Conservation (phyloP, 1,284 basidiomycete species). For the Apiotrichum mycotoxinovorans region DNA sequence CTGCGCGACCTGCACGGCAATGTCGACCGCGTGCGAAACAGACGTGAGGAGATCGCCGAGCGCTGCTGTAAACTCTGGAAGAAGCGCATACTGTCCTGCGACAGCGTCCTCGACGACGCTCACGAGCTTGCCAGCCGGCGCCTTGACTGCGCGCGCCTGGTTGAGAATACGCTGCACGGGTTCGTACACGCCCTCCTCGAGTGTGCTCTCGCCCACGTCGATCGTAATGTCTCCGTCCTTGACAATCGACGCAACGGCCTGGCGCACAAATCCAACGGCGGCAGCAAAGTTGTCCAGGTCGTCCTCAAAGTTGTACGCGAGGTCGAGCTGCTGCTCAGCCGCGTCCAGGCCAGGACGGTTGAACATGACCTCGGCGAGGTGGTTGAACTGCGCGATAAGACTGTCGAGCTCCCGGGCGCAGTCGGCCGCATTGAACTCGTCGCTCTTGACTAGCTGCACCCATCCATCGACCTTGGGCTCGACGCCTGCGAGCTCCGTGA, state of each 20-base stretch:
- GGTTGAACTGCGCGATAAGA: slow-evolving; percentile 84
- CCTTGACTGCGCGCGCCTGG: slow-evolving; percentile 73
- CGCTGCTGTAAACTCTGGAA: slow-evolving; percentile 64
- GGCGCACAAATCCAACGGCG: slow-evolving; percentile 80
- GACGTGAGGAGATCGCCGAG: slow-evolving; percentile 67
- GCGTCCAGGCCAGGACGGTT: slow-evolving; percentile 74
- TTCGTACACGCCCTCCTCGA: slow-evolving; percentile 68
- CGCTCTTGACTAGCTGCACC: slow-evolving; percentile 72
- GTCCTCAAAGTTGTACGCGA: slow-evolving; percentile 72
- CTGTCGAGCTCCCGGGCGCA: slow-evolving; percentile 81
- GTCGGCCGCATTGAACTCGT: slow-evolving; percentile 88
- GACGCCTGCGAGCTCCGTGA: slow-evolving; percentile 75
- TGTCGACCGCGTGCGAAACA: slow-evolving; percentile 77
- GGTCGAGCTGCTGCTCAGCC: slow-evolving; percentile 81
- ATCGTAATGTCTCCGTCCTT: slow-evolving; percentile 69
- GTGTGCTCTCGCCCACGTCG: slow-evolving; percentile 68
- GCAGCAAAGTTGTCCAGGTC: slow-evolving; percentile 90
- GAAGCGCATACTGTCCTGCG: slow-evolving; percentile 66
- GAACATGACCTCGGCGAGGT: slow-evolving; percentile 81
- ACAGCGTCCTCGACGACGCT: slow-evolving; percentile 76
- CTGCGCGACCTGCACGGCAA: slow-evolving; percentile 88
- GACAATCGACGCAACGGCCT: slow-evolving; percentile 66
- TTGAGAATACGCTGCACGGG: slow-evolving; percentile 78
- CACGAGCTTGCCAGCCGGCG: slow-evolving; percentile 78
- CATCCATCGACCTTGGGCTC: slow-evolving; percentile 91